Conservation (phyloP, 164 flowering plant species). For the Pachysandra terminalis region DNA sequence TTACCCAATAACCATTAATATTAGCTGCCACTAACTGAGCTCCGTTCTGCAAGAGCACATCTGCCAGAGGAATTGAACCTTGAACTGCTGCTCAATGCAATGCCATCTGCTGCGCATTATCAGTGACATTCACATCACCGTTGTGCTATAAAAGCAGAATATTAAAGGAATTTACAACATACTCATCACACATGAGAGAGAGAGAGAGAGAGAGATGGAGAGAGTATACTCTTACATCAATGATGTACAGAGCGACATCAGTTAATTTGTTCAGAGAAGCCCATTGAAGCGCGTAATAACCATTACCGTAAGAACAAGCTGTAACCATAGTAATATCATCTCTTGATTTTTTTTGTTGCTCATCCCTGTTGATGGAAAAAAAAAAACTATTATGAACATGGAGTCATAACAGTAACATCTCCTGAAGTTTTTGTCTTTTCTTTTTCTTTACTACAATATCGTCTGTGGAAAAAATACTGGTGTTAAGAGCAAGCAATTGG, state of each 20-base stretch:
- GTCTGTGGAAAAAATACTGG: too few relatives aligned
- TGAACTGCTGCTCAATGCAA: constrained; percentile 97
- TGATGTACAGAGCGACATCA: constrained; percentile 59
- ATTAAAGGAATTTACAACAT: constrained; percentile 6
- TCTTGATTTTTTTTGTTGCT: too few relatives aligned
- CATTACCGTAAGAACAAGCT: constrained; percentile 73
- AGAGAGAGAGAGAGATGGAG: too few relatives aligned
- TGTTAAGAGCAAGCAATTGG: too few relatives aligned
- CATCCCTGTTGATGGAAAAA: too few relatives aligned
- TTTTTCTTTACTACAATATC: too few relatives aligned
- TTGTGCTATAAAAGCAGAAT: constrained; percentile 51
- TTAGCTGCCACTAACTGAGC: constrained; percentile 85
- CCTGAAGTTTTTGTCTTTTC: too few relatives aligned
- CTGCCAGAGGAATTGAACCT: constrained; percentile 68
- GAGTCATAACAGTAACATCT: too few relatives aligned
- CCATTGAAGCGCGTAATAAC: constrained; percentile 90
- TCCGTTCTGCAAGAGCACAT: constrained; percentile 77
- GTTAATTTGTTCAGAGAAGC: constrained; percentile 75
- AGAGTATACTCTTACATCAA: constrained; percentile 42
- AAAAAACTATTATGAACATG: too few relatives aligned
- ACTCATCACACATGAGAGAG: not conserved
- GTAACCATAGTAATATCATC: too few relatives aligned
- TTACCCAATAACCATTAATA: constrained; percentile 86
- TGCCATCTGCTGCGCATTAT: constrained; percentile 68
- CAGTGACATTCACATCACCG: constrained; percentile 70